Percentiles rank a stretch among this genome's conserved stretches.
phyloP scores from a whole-genome alignment of 129 eudicot genomes.

The Flaveria sonorensis region DNA sequence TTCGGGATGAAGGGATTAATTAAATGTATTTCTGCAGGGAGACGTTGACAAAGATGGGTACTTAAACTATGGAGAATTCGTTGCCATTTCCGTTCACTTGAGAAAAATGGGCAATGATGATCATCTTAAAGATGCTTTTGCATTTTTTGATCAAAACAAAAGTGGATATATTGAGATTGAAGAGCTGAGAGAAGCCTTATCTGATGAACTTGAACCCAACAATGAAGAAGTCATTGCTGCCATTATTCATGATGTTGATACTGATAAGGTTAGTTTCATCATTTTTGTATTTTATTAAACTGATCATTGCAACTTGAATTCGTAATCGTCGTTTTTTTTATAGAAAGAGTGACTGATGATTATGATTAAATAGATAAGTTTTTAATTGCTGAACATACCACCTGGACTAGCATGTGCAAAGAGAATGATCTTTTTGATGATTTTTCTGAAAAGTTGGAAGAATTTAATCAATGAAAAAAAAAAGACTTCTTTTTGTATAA shows the following conservation, averaged over 20 bases:
- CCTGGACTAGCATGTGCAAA: not conserved
- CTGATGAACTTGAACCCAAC: conserved; percentile 26
- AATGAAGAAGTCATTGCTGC: conserved; percentile 24
- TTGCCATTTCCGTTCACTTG: conserved; percentile 24
- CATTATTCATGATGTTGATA: conserved; percentile 24
- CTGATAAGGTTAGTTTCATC: conserved; percentile 9
- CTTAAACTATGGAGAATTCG: conserved; percentile 25
- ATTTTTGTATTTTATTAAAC: not conserved
- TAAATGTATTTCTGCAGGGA: not conserved
- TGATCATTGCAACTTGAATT: not conserved
- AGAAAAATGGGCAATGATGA: conserved; percentile 24
- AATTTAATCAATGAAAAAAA: too few species aligned
- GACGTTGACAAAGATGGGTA: conserved; percentile 24
- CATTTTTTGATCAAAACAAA: conserved; percentile 22
- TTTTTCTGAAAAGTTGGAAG: too few species aligned
- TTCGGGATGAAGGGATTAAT: not conserved
- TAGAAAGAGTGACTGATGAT: not conserved
- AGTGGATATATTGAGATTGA: conserved; percentile 26
- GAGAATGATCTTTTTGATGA: not conserved
- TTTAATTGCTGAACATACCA: not conserved
- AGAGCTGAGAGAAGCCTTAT: conserved; percentile 22
- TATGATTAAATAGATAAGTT: not conserved
- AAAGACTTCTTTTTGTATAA: too few species aligned
- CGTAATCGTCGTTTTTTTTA: not conserved
- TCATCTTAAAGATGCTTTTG: conserved; percentile 24